A percentile compares a stretch with the other conserved stretches of the same genome.
phyloP scores from a whole-genome alignment of 2,329 filamentous ascomycete species.

The Delphinella strobiligena region DNA sequence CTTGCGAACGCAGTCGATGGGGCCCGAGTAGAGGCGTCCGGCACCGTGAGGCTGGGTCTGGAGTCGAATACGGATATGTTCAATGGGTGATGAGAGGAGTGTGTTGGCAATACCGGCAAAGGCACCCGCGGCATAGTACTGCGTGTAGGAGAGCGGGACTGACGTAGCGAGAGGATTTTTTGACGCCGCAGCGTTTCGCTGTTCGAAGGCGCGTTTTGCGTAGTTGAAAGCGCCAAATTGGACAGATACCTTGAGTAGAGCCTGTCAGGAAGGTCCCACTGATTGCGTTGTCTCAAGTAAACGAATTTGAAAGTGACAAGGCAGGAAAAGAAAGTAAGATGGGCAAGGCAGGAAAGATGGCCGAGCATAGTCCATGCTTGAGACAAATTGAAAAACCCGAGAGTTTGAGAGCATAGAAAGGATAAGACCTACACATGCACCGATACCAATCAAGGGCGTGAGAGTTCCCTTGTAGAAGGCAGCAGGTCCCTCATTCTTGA shows the following conservation, averaged over 20 bases:
- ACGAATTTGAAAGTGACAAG: too few species aligned
- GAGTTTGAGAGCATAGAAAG: not conserved
- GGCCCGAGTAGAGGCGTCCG: constrained; percentile 65
- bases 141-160: constrained; percentile 56
- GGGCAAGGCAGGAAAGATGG: constrained; percentile 6
- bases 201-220: constrained; percentile 75
- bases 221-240: constrained; percentile 97
- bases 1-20: constrained; percentile 82
- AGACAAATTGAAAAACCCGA: too few species aligned
- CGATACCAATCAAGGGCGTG: constrained; percentile 88
- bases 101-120: constrained; percentile 90
- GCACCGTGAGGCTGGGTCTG: constrained; percentile 92
- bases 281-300: too few species aligned
- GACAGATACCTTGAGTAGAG: constrained; percentile 62
- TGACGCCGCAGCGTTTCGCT: constrained; percentile 49
- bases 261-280: too few species aligned
- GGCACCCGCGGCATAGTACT: constrained; percentile 85
- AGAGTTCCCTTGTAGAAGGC: constrained; percentile 98
- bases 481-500: constrained; percentile 71
- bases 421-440: constrained; percentile 60
- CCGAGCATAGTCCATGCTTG: too few species aligned
- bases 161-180: constrained; percentile 16
- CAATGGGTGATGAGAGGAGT: constrained; percentile 78
- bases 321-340: too few species aligned
- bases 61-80: constrained; percentile 90